These are phyloP conservation scores for Candida gorgasii DNA, from an alignment of 805 yeast species.

Conservation along the genomic window DNA sequence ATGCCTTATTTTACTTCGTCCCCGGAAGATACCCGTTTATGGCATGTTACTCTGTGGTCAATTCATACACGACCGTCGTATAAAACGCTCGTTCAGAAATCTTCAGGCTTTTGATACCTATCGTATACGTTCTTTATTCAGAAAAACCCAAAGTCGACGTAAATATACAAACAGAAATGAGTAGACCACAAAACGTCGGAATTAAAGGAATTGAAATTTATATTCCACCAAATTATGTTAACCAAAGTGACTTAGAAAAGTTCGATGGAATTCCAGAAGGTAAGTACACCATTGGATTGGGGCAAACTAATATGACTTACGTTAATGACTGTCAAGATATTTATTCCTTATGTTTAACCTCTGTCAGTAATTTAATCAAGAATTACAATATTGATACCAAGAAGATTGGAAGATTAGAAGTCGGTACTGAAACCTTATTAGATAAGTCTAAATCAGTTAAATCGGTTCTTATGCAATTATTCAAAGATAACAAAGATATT, in stretches of 20 bases:
- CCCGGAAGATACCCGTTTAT: too few relatives aligned
- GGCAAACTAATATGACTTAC: constrained; percentile 97
- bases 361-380: constrained; percentile 67
- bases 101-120: constrained; percentile 1
- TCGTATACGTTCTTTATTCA: constrained; percentile 5
- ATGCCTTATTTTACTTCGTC: too few relatives aligned
- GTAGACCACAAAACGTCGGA: constrained; percentile 69
- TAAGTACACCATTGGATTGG: constrained; percentile 96
- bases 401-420: constrained; percentile 91
- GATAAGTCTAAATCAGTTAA: constrained; percentile 97
- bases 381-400: constrained; percentile 81
- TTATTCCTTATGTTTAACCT: constrained; percentile 94
- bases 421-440: constrained; percentile 95
- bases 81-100: neutral
- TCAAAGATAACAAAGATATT: constrained; percentile 83
- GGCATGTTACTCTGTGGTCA: too few relatives aligned
- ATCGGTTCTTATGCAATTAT: constrained; percentile 91
- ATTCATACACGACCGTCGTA: neutral
- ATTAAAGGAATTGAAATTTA: constrained; percentile 95
- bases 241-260: constrained; percentile 83
- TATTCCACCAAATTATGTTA: constrained; percentile 70
- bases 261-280: constrained; percentile 88
- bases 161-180: constrained; percentile 18
- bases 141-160: too few relatives aligned
- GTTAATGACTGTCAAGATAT: constrained; percentile 98